phyloP scores from a whole-genome alignment of 2,329 filamentous ascomycete species.

The Ustulina deusta region DNA sequence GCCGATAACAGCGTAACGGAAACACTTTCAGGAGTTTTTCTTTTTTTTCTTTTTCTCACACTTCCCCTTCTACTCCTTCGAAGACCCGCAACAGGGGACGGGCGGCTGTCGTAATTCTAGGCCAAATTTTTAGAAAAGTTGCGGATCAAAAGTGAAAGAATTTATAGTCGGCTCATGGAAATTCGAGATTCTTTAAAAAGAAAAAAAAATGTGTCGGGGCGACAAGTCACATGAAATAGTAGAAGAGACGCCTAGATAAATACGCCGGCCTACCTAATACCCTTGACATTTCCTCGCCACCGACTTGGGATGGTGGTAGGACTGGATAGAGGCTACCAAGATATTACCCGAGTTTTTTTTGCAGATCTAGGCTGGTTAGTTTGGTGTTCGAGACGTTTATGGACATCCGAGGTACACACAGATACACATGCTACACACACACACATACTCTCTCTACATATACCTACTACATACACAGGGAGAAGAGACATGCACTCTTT shows the following conservation, averaged over 20 bases:
- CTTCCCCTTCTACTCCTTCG: background rate
- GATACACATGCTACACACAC: slow-evolving; percentile 5
- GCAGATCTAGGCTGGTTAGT: background rate
- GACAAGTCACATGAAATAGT: slow-evolving; percentile 10
- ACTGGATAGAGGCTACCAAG: background rate
- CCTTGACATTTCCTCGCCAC: background rate
- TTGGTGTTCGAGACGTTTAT: background rate
- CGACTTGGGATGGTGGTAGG: background rate
- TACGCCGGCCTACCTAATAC: slow-evolving; percentile 21
- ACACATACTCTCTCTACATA: background rate
- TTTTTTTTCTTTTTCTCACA: background rate
- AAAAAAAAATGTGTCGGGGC: background rate
- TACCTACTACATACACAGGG: background rate
- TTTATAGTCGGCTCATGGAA: slow-evolving; percentile 1
- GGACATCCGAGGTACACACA: background rate
- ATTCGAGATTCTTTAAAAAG: background rate
- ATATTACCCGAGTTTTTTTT: slow-evolving; percentile 2
- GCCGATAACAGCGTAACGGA: slow-evolving; percentile 7
- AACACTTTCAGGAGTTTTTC: background rate
- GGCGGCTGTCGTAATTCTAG: background rate
- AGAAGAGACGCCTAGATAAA: background rate
- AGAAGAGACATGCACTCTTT: background rate
- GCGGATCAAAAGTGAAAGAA: background rate
- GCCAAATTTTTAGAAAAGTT: background rate
- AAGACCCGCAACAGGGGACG: background rate